These are phyloP conservation scores for Pezizomycotina sp. DNA, from an alignment of 2,329 filamentous ascomycete species.

Conservation along the genomic window DNA sequence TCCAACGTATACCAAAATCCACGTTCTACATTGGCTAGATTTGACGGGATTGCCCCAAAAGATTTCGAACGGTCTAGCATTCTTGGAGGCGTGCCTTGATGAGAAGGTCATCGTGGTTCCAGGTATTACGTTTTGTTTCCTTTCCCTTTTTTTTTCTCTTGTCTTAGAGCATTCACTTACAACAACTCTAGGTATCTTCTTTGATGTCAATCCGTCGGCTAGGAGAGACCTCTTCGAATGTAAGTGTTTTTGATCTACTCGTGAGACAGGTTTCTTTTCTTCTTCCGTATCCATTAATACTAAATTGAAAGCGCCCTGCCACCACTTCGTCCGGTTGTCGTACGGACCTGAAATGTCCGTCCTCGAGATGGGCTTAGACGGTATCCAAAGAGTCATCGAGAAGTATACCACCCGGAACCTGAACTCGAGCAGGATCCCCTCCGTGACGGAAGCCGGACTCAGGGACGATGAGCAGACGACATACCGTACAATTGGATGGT, in stretches of 20 bases:
- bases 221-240: conserved; percentile 83
- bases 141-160: not conserved
- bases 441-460: too few relatives aligned
- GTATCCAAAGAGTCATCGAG: conserved; percentile 64
- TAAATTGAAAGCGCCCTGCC: too few relatives aligned
- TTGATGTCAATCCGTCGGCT: conserved; percentile 82
- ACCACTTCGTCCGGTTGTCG: conserved; percentile 73
- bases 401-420: too few relatives aligned
- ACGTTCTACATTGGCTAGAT: conserved; percentile 87
- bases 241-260: too few relatives aligned
- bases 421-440: too few relatives aligned
- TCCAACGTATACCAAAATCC: conserved; percentile 57
- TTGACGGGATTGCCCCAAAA: conserved; percentile 46
- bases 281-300: too few relatives aligned
- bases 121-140: conserved; percentile 32
- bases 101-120: conserved; percentile 95
- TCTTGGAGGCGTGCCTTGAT: conserved; percentile 83
- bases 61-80: conserved; percentile 86
- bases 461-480: too few relatives aligned
- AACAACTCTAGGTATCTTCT: too few relatives aligned
- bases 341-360: conserved; percentile 72
- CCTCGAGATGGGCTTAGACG: conserved; percentile 62
- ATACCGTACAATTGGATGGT: too few relatives aligned
- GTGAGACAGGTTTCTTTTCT: too few relatives aligned
- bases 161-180: too few relatives aligned